phyloP scores from a whole-genome alignment of 495 filamentous ascomycete genomes.

The Penicillium macrosclerotiorum region DNA sequence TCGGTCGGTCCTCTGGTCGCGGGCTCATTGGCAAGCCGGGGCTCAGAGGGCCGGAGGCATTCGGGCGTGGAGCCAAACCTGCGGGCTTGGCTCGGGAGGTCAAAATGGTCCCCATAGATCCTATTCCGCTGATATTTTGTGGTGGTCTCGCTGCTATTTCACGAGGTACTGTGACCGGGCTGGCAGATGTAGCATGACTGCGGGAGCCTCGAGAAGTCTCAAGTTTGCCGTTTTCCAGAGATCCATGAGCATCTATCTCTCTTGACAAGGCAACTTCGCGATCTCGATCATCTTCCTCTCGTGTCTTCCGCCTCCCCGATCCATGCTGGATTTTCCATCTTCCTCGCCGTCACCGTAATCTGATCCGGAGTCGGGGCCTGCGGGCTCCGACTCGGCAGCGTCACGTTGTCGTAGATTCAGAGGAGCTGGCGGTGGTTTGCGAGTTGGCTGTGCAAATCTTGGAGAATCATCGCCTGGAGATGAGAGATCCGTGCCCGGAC shows the following conservation, averaged over 20 bases:
- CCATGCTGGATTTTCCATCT: constrained; percentile 57
- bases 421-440: constrained; percentile 83
- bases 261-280: constrained; percentile 63
- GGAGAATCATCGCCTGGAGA: constrained; percentile 17
- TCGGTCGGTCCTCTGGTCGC: constrained; percentile 71
- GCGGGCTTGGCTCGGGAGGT: constrained; percentile 27
- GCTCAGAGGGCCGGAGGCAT: constrained; percentile 64
- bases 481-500: constrained; percentile 14
- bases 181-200: constrained; percentile 13
- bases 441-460: constrained; percentile 52
- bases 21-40: constrained; percentile 89
- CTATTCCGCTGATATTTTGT: constrained; percentile 25
- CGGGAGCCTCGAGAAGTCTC: constrained; percentile 5
- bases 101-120: constrained; percentile 37
- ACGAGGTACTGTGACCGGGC: constrained; percentile 19
- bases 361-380: constrained; percentile 65
- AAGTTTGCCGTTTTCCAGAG: constrained; percentile 56
- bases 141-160: constrained; percentile 28
- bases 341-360: constrained; percentile 80
- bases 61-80: constrained; percentile 27
- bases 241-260: constrained; percentile 63
- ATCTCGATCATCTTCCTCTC: constrained; percentile 82
- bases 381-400: constrained; percentile 39
- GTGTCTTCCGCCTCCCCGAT: constrained; percentile 77
- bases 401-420: constrained; percentile 61